Evolutionary conservation across 257 asterid species (phyloP).

Genomic region (Thymus quinquecostatus): DNA sequence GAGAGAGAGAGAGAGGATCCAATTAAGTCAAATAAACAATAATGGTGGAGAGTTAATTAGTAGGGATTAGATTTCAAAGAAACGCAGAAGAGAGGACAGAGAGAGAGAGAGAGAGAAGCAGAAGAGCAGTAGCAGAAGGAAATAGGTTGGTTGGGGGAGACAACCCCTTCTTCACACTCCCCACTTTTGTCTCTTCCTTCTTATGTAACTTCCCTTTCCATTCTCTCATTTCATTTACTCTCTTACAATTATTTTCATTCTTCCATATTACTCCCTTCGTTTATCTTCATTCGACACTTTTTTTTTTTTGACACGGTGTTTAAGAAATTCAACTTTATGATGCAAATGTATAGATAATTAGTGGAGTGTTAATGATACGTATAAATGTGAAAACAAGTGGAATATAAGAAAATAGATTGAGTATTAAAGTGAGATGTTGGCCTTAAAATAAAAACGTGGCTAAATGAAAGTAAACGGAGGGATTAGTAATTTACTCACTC

Average conservation of each 20-base stretch:
- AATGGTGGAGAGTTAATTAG: neutral
- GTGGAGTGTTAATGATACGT: too few relatives aligned
- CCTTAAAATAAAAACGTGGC: too few relatives aligned
- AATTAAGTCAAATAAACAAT: slow-evolving; percentile 4
- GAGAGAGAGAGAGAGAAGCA: neutral
- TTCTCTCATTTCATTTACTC: slow-evolving; percentile 17
- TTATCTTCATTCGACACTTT: neutral
- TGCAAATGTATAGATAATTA: too few relatives aligned
- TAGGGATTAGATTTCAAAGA: slow-evolving; percentile 23
- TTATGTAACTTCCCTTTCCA: slow-evolving; percentile 58
- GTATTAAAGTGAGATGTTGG: too few relatives aligned
- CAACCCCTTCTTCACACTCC: slow-evolving; percentile 41
- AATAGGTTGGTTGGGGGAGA: slow-evolving; percentile 34
- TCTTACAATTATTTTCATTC: neutral
- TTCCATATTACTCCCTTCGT: neutral
- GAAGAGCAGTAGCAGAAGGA: slow-evolving; percentile 10
- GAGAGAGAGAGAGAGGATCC: slow-evolving; percentile 6
- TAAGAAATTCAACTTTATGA: too few relatives aligned
- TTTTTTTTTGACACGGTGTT: too few relatives aligned
- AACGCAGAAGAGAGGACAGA: neutral
- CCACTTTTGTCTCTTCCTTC: slow-evolving; percentile 57
- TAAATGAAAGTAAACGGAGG: too few relatives aligned
- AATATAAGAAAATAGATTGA: too few relatives aligned
- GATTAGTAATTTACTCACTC: neutral
- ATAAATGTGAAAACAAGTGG: too few relatives aligned